Evolutionary conservation across 441 rosid species (phyloP).

Genomic region (Bruguiera hainesii): DNA sequence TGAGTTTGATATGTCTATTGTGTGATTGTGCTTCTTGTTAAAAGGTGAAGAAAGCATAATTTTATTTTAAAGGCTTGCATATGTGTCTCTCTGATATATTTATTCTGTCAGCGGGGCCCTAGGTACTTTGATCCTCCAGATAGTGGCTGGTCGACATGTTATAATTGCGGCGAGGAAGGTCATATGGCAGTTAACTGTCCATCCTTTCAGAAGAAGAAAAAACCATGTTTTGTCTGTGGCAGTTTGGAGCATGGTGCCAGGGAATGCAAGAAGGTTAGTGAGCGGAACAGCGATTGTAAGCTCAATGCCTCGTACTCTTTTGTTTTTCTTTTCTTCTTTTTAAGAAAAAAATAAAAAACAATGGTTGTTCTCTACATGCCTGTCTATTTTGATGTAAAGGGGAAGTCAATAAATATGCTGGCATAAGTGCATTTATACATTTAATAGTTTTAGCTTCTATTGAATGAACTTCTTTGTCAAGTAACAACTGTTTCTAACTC

Average conservation of each 20-base stretch:
- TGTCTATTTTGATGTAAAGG: too few relatives aligned
- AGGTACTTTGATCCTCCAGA: conserved; percentile 92
- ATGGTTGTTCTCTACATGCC: too few relatives aligned
- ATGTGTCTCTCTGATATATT: conserved; percentile 25
- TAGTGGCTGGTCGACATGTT: conserved; percentile 63
- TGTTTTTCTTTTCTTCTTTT: too few relatives aligned
- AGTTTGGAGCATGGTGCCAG: conserved; percentile 74
- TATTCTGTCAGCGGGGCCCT: conserved; percentile 76
- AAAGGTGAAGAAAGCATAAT: neutral
- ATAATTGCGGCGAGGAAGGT: conserved; percentile 86
- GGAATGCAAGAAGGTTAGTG: conserved; percentile 66
- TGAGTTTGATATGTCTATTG: conserved; percentile 50
- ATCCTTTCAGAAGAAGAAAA: conserved; percentile 51
- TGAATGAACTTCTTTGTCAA: too few relatives aligned
- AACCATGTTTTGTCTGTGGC: conserved; percentile 88
- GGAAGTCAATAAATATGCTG: too few relatives aligned
- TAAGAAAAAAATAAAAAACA: too few relatives aligned
- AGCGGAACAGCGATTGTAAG: neutral
- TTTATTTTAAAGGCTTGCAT: conserved; percentile 25
- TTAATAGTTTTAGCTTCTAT: too few relatives aligned
- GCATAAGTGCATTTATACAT: too few relatives aligned
- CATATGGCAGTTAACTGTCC: conserved; percentile 79
- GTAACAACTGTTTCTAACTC: too few relatives aligned
- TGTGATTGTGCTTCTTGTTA: conserved; percentile 17
- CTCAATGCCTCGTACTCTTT: neutral